Percentiles rank a stretch among this genome's conserved stretches.
Evolutionary conservation across 139 green algal species (phyloP).

Genomic region (Tetratostichococcus sp.): DNA sequence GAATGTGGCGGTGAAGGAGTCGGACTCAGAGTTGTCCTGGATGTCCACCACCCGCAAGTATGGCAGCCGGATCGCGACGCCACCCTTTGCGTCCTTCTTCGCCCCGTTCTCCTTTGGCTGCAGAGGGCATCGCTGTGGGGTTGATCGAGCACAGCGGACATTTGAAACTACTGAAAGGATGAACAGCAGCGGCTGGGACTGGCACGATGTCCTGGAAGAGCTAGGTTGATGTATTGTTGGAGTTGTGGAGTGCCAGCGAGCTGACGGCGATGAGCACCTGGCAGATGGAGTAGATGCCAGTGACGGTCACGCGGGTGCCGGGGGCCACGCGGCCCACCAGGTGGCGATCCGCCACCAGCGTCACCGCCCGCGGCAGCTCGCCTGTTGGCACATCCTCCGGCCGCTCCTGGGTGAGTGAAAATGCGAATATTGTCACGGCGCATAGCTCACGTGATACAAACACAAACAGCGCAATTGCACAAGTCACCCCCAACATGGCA

Average conservation of each 20-base stretch:
- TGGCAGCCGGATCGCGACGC: constrained; percentile 78
- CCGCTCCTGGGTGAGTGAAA: constrained; percentile 69
- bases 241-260: no score
- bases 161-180: no score
- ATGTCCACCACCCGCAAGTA: constrained; percentile 94
- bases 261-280: no score
- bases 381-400: constrained; percentile 94
- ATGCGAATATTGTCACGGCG: no score
- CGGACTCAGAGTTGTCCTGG: constrained; percentile 69
- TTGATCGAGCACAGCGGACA: no score
- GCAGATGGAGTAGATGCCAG: constrained; percentile 93
- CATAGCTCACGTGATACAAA: no score
- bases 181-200: no score
- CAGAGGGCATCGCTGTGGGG: not conserved
- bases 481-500: no score
- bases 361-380: constrained; percentile 85
- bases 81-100: constrained; percentile 43
- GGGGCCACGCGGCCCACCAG: constrained; percentile 77
- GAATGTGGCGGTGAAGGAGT: constrained; percentile 66
- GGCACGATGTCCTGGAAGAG: no score
- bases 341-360: constrained; percentile 78
- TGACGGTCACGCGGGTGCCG: constrained; percentile 84
- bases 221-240: no score
- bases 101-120: constrained; percentile 8
- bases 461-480: no score